These are phyloP conservation scores for Mycena sp. DNA, from an alignment of 1,284 basidiomycete genomes.

Conservation along the genomic window DNA sequence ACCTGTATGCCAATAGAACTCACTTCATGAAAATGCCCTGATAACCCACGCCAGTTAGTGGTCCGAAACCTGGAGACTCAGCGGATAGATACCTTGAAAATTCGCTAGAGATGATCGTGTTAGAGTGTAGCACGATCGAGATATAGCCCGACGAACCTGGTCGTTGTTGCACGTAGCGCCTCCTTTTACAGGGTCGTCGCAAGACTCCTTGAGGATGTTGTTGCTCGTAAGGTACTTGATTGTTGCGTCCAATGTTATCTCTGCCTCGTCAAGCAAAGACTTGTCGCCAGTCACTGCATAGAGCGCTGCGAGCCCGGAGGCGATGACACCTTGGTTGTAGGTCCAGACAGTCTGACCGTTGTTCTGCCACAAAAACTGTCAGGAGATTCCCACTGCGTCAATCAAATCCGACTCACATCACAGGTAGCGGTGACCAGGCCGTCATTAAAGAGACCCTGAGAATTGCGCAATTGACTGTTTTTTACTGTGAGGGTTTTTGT, in stretches of 20 bases:
- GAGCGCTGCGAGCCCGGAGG: conserved; percentile 59
- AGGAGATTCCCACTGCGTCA: too few relatives aligned
- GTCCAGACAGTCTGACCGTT: conserved; percentile 65
- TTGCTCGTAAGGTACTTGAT: conserved; percentile 49
- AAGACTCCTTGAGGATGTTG: conserved; percentile 58
- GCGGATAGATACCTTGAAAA: conserved; percentile 52
- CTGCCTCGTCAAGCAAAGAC: conserved; percentile 54
- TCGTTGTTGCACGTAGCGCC: conserved; percentile 56
- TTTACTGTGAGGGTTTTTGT: conserved; percentile 43
- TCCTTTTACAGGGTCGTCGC: conserved; percentile 53
- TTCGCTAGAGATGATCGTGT: conserved; percentile 35
- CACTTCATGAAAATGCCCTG: conserved; percentile 44
- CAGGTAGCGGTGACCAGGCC: conserved; percentile 50
- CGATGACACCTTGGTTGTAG: conserved; percentile 63
- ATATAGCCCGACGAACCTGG: conserved; percentile 46
- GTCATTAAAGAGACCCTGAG: conserved; percentile 59
- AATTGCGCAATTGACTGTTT: conserved; percentile 54
- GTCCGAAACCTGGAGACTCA: not conserved
- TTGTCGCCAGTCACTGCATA: conserved; percentile 50
- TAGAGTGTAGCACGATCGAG: not conserved
- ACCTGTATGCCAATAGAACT: not conserved
- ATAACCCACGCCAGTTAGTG: not conserved
- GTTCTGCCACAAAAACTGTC: too few relatives aligned
- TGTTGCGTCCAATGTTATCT: conserved; percentile 61
- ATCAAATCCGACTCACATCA: too few relatives aligned